Conservation (phyloP, 768 basidiomycete genomes). For the Leccinum obscurum region DNA sequence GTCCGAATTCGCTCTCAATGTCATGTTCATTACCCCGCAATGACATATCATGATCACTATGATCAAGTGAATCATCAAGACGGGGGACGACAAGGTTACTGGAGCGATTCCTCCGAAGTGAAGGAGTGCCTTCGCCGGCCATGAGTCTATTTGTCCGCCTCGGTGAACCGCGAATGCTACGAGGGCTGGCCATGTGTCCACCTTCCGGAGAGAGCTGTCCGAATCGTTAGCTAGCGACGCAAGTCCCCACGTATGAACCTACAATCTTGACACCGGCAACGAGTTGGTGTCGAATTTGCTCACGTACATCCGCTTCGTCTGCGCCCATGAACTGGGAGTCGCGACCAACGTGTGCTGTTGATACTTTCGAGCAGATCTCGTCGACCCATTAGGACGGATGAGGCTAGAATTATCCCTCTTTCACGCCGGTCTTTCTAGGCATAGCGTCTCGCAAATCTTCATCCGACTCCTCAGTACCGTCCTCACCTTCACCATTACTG, state of each 20-base stretch:
- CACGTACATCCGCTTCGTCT: slow-evolving; percentile 77
- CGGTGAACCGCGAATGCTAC: slow-evolving; percentile 70
- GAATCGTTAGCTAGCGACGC: slow-evolving; percentile 14
- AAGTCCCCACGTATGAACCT: slow-evolving; percentile 25
- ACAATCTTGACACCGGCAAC: slow-evolving; percentile 74
- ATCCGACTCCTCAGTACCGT: slow-evolving; percentile 40
- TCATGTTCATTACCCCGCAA: slow-evolving; percentile 49
- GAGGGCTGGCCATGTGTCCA: slow-evolving; percentile 59
- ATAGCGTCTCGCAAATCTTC: slow-evolving; percentile 57
- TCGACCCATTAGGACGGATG: slow-evolving; percentile 28
- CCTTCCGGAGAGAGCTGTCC: slow-evolving; percentile 61
- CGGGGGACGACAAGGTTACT: slow-evolving; percentile 45
- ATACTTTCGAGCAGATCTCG: slow-evolving; percentile 37
- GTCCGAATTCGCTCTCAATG: slow-evolving; percentile 56
- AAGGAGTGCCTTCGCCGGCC: slow-evolving; percentile 40
- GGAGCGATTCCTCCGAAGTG: slow-evolving; percentile 40
- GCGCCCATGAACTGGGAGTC: slow-evolving; percentile 89
- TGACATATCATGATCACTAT: slow-evolving; percentile 43
- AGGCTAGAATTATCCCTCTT: slow-evolving; percentile 38
- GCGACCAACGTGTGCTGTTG: slow-evolving; percentile 49
- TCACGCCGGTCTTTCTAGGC: slow-evolving; percentile 51
- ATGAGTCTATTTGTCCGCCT: slow-evolving; percentile 46
- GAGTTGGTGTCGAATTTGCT: slow-evolving; percentile 85
- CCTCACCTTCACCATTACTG: slow-evolving; percentile 35
- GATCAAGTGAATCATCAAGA: slow-evolving; percentile 43